These are phyloP conservation scores for Piedraia hortae DNA, from an alignment of 2,329 filamentous ascomycete genomes.

Conservation along the genomic window DNA sequence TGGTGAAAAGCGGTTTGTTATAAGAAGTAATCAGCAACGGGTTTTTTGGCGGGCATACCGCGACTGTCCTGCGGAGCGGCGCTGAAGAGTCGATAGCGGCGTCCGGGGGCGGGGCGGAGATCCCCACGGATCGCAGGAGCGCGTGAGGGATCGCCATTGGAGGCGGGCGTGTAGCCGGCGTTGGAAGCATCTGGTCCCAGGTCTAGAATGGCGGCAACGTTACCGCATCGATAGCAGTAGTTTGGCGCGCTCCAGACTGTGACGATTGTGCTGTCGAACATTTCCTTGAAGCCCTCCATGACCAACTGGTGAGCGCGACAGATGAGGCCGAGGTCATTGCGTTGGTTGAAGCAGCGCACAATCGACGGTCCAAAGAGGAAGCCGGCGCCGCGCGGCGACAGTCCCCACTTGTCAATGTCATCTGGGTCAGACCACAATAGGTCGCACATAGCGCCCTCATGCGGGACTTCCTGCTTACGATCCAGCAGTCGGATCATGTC, in stretches of 20 bases:
- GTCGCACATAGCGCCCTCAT: slow-evolving; percentile 97
- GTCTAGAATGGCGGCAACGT: slow-evolving; percentile 71
- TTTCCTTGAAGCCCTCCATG: slow-evolving; percentile 98
- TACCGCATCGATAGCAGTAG: slow-evolving; percentile 20
- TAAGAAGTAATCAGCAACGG: slow-evolving; percentile 89
- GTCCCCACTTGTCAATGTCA: slow-evolving; percentile 89
- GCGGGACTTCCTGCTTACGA: slow-evolving; percentile 90
- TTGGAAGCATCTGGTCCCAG: slow-evolving; percentile 51
- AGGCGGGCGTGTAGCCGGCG: slow-evolving; percentile 20
- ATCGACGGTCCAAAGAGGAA: slow-evolving; percentile 92
- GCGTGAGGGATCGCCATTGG: slow-evolving; percentile 39
- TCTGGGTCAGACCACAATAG: slow-evolving; percentile 94
- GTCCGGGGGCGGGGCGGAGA: slow-evolving; percentile 40
- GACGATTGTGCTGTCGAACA: slow-evolving; percentile 88
- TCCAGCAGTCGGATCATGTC: slow-evolving; percentile 91
- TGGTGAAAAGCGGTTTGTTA: slow-evolving; percentile 4
- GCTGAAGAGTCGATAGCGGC: slow-evolving; percentile 84
- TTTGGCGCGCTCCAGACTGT: slow-evolving; percentile 47
- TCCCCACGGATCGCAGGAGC: slow-evolving; percentile 17
- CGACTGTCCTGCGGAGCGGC: slow-evolving; percentile 85
- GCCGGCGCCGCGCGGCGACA: slow-evolving; percentile 78
- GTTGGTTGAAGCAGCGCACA: slow-evolving; percentile 84
- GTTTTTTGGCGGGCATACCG: slow-evolving; percentile 97
- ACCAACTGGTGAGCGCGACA: slow-evolving; percentile 89
- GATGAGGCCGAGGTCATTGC: slow-evolving; percentile 75